Base-by-base conservation (phyloP, 495 filamentous ascomycete genomes). In the Neurospora terricola region DNA sequence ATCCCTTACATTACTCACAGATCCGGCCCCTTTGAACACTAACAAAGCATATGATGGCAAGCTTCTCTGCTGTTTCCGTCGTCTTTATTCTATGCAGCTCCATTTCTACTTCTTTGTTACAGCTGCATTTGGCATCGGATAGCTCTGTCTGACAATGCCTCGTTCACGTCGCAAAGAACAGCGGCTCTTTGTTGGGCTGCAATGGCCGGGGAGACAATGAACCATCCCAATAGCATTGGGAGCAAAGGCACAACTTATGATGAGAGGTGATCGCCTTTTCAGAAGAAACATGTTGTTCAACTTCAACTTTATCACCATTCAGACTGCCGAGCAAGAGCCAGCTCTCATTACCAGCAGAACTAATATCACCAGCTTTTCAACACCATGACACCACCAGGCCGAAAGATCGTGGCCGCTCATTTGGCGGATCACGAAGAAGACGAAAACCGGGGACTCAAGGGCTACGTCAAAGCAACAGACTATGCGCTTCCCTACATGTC, bases 81-180 rank as follows among this genome's bases (percentile, higher is more conserved):
- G 84, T 87, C 75, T 72, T 86, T 2, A 76, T 78, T 37, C 73
- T 81, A 4, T 84, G 85, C 68, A 84, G 84, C 36, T 81, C 79
- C 74, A 70, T 86, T 8, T 34, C 23, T 0, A 9, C 54, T 66
- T 14, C 54, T 66, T 66, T 66, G 54, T 66, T 66, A 36, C 14
- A 66, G 54, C 54, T 34, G 27, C 54, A 66, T 66, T 66, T 66
- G 54, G 54, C 54, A 66, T 66, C 54, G 23, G 54, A 18, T 18
- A 66, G 54, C 27, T 66, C 27, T 36, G 27, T 34, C 48, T 18
- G 30, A 66, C 54, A 66, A 66, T 66, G 54, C 27, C 54, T 66
- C 54, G 23, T 30, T 66, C 14, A 34, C 54, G 4, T 36, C 6
- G 54, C 54, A 66, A 66, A 66, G 54, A 74, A 78, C 16, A 74